Percentiles rank a stretch among this genome's conserved stretches.
Evolutionary conservation across 192 early-diverging fungal species (phyloP).

Genomic region (Dimargaris cristalligena): DNA sequence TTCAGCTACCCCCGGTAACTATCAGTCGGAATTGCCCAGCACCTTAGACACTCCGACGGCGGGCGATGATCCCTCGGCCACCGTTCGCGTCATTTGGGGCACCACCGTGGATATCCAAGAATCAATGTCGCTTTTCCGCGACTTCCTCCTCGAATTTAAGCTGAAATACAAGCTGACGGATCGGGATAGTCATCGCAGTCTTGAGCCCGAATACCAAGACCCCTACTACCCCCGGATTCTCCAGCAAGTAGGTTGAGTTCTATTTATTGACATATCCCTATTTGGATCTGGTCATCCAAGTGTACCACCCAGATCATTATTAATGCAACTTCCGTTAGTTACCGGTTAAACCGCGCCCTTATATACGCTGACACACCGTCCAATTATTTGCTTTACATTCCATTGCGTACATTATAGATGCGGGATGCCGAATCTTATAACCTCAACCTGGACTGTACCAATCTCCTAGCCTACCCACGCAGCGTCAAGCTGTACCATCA

Average conservation of each 20-base stretch:
- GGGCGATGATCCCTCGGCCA: slow-evolving; percentile 19
- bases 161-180: slow-evolving; percentile 12
- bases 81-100: slow-evolving; percentile 70
- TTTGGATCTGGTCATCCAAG: too few species aligned
- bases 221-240: slow-evolving; percentile 68
- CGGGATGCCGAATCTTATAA: slow-evolving; percentile 39
- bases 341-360: too few species aligned
- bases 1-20: not conserved
- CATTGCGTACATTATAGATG: slow-evolving; percentile 33
- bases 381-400: not conserved
- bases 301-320: too few species aligned
- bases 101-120: slow-evolving; percentile 83
- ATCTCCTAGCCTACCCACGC: slow-evolving; percentile 47
- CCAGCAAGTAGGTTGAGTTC: slow-evolving; percentile 23
- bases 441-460: slow-evolving; percentile 81
- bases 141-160: slow-evolving; percentile 66
- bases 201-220: slow-evolving; percentile 6
- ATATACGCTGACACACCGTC: too few species aligned
- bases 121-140: slow-evolving; percentile 53
- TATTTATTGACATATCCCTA: too few species aligned
- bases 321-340: too few species aligned
- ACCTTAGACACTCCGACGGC: slow-evolving; percentile 3
- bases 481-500: slow-evolving; percentile 60
- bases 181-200: slow-evolving; percentile 7
- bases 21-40: slow-evolving; percentile 9